Conservation (phyloP, 768 basidiomycete genomes). For the Porphyrellus cyaneotinctus region DNA sequence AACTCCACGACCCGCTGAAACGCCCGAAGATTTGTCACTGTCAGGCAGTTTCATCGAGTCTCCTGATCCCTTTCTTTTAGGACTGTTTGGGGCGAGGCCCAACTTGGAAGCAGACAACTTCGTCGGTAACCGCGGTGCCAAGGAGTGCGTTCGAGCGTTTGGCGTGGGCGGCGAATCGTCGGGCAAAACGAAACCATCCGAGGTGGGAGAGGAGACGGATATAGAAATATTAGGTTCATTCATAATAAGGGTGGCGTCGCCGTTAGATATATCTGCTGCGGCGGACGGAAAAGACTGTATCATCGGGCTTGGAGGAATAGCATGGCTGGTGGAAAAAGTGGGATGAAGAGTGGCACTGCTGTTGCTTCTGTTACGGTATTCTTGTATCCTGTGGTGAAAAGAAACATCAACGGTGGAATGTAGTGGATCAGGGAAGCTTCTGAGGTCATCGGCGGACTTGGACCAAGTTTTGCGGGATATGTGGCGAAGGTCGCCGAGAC, state of each 20-base stretch:
- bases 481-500: constrained; percentile 62
- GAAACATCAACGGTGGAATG: constrained; percentile 40
- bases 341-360: constrained; percentile 51
- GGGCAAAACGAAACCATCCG: constrained; percentile 32
- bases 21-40: constrained; percentile 19
- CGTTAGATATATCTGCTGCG: constrained; percentile 12
- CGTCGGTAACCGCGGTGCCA: constrained; percentile 67
- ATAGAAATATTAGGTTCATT: constrained; percentile 41
- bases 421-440: constrained; percentile 42
- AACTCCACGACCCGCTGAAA: constrained; percentile 20
- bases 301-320: constrained; percentile 28
- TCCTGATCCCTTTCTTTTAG: constrained; percentile 53
- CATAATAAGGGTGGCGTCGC: constrained; percentile 6
- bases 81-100: constrained; percentile 43
- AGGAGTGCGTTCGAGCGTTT: constrained; percentile 64
- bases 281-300: constrained; percentile 44
- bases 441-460: constrained; percentile 74
- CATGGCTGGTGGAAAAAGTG: constrained; percentile 27
- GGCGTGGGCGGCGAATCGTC: constrained; percentile 39
- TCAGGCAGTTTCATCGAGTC: constrained; percentile 32
- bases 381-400: constrained; percentile 58
- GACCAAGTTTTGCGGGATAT: constrained; percentile 77
- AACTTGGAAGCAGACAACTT: constrained; percentile 58
- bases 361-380: constrained; percentile 61
- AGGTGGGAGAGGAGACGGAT: constrained; percentile 43